phyloP scores from a whole-genome alignment of 805 yeast genomes.

The Barnettozyma salicaria region DNA sequence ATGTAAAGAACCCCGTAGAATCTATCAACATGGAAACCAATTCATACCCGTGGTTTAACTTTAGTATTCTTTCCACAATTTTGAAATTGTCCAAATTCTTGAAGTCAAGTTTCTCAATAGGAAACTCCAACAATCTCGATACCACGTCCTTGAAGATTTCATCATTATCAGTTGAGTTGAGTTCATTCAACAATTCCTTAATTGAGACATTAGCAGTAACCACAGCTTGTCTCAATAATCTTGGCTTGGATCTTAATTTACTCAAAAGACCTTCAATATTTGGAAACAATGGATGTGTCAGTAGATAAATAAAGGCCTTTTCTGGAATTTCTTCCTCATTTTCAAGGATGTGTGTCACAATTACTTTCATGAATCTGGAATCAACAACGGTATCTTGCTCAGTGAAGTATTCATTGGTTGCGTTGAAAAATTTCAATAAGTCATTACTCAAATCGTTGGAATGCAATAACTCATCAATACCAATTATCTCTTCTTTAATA shows the following conservation, averaged over 20 bases:
- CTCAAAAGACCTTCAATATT: conserved; percentile 50
- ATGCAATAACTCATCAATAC: conserved; percentile 21
- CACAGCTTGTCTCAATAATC: conserved; percentile 74
- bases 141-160: conserved; percentile 66
- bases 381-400: conserved; percentile 66
- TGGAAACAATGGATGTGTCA: conserved; percentile 88
- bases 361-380: conserved; percentile 42
- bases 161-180: conserved; percentile 49
- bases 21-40: conserved; percentile 63
- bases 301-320: conserved; percentile 57
- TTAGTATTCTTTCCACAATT: conserved; percentile 40
- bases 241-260: conserved; percentile 47
- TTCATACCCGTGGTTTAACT: conserved; percentile 48
- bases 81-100: conserved; percentile 29
- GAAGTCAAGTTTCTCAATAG: conserved; percentile 33
- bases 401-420: conserved; percentile 47
- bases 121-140: conserved; percentile 55
- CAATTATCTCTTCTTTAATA: conserved; percentile 13
- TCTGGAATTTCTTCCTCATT: conserved; percentile 29
- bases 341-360: conserved; percentile 39
- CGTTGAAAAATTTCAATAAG: conserved; percentile 27
- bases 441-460: conserved; percentile 27
- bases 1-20: conserved; percentile 64
- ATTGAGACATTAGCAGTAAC: conserved; percentile 68
- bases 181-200: conserved; percentile 55